Evolutionary conservation across 2,329 filamentous ascomycete species (phyloP).

Genomic region (Aschersonia sp.): DNA sequence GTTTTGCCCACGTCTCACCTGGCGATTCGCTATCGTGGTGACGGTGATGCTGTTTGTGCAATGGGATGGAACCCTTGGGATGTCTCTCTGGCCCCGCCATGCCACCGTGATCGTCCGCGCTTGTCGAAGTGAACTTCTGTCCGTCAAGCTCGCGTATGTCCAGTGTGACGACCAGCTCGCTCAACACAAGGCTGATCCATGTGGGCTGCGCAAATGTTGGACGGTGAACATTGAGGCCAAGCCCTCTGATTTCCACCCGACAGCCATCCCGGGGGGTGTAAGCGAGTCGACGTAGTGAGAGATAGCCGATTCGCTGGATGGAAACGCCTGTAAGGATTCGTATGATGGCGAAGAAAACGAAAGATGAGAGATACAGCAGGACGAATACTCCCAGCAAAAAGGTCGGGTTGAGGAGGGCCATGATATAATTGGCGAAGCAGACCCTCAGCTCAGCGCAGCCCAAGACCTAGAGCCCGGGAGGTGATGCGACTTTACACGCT

Average conservation of each 20-base stretch:
- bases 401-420: slow-evolving; percentile 58
- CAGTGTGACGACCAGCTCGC: slow-evolving; percentile 70
- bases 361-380: slow-evolving; percentile 78
- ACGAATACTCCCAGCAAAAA: slow-evolving; percentile 79
- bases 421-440: slow-evolving; percentile 13
- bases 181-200: slow-evolving; percentile 82
- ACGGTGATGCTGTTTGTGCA: slow-evolving; percentile 5
- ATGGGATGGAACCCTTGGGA: slow-evolving; percentile 5
- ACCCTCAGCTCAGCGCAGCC: background rate
- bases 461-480: background rate
- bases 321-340: slow-evolving; percentile 88
- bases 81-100: slow-evolving; percentile 11
- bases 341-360: slow-evolving; percentile 83
- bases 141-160: slow-evolving; percentile 55
- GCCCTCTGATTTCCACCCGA: slow-evolving; percentile 74
- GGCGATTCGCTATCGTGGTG: slow-evolving; percentile 20
- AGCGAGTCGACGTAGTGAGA: slow-evolving; percentile 78
- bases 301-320: slow-evolving; percentile 87
- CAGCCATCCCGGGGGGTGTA: slow-evolving; percentile 83
- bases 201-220: slow-evolving; percentile 96
- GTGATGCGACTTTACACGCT: background rate
- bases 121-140: slow-evolving; percentile 21
- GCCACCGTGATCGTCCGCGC: slow-evolving; percentile 14
- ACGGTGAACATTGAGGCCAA: slow-evolving; percentile 78
- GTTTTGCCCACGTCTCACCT: slow-evolving; percentile 65